phyloP scores from a whole-genome alignment of 2,329 filamentous ascomycete genomes.

The Akanthomyces dipterigenus region DNA sequence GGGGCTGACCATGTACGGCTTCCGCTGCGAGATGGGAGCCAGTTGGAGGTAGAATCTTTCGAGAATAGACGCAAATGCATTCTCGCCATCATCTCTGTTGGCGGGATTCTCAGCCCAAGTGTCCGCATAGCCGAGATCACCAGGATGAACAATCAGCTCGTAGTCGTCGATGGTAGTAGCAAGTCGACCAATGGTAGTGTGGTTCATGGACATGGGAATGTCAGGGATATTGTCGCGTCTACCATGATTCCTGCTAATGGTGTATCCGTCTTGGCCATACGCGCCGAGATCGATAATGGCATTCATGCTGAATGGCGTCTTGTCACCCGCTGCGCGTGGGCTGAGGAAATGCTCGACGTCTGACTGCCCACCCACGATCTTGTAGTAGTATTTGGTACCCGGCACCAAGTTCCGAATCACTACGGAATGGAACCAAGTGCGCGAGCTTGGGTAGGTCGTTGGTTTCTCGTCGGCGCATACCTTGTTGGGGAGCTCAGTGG shows the following conservation, averaged over 20 bases:
- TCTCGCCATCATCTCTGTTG: conserved; percentile 40
- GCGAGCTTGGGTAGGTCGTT: conserved; percentile 44
- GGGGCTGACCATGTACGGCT: conserved; percentile 37
- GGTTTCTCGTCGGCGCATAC: conserved; percentile 37
- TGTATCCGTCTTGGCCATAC: conserved; percentile 28
- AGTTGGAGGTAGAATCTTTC: conserved; percentile 44
- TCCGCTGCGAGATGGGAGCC: conserved; percentile 40
- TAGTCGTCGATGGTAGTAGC: conserved; percentile 46
- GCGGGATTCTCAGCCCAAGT: conserved; percentile 43
- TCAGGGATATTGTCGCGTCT: conserved; percentile 43
- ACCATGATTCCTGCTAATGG: conserved; percentile 29
- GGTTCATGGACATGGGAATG: conserved; percentile 46
- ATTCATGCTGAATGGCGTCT: conserved; percentile 45
- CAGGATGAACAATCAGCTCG: conserved; percentile 47
- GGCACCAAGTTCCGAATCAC: conserved; percentile 38
- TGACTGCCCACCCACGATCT: conserved; percentile 50
- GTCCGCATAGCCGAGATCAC: conserved; percentile 53
- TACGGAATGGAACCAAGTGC: conserved; percentile 46
- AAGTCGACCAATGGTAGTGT: conserved; percentile 49
- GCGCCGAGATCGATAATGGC: conserved; percentile 45
- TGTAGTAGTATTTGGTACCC: conserved; percentile 54
- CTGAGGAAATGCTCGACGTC: conserved; percentile 42
- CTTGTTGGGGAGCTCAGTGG: conserved; percentile 27
- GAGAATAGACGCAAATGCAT: conserved; percentile 48
- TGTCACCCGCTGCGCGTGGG: conserved; percentile 39